Base-by-base conservation (phyloP, 2,329 filamentous ascomycete genomes). In the Magnaporthiopsis rhizophila region DNA sequence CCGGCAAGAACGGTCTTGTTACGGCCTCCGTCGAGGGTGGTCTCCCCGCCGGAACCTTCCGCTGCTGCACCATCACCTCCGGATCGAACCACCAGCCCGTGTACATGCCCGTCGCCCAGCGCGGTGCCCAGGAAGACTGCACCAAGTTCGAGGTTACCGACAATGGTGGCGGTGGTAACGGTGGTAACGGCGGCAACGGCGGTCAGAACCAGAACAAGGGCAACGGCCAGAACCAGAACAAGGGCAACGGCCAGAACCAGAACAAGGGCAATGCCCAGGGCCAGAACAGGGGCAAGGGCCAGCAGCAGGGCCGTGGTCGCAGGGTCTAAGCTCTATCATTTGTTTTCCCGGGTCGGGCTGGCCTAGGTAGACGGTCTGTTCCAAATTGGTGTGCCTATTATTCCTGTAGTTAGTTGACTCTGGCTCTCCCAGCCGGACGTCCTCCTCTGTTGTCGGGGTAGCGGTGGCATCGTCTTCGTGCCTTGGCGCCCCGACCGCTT, bases 41-140 rank as follows among this genome's bases (percentile, higher is more conserved):
- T 30, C 75, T 84, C 28, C 76, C 79, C 13, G 72, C 72, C 32
- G 83, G 82, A 5, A 69, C 71, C 66, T 84, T 83, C 71, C 77
- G 82, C 62, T 79, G 79, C 57, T 84, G 82, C 70, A 81, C 80
- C 26, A 80, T 84, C 74, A 78, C 78, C 30, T 76, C 80, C 1
- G 74, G 80, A 4, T 73, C 72, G 65, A 84, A 84, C 69, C 82
- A 84, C 72, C 83, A 85, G 72, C 82, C 82, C 18, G 83, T 85
- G 2, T 69, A 82, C 30, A 86, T 86, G 83, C 83, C 83, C 36
- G 75, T 83, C 62, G 81, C 82, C 64, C 80, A 83, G 72, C 77
- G 81, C 67, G 82, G 82, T 60, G 73, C 79, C 3, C 81, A 83
- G 70, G 82, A 84, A 68, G 81, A 84, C 67, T 84, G 81, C 68